These are phyloP conservation scores for Alternaria angustiovoidea DNA, from an alignment of 2,329 filamentous ascomycete species.

Conservation along the genomic window DNA sequence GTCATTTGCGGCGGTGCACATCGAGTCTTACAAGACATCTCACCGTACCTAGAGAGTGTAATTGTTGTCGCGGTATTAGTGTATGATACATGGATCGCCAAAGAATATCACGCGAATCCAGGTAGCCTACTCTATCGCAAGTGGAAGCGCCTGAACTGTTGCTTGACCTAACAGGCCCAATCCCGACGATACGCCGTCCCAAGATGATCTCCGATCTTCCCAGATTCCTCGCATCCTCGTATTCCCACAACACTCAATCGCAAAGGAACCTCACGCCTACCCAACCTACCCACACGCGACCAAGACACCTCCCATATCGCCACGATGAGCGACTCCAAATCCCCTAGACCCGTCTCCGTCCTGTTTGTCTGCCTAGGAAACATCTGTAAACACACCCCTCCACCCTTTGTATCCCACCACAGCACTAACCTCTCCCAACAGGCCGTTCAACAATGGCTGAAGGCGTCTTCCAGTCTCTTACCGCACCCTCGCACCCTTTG, in stretches of 20 bases:
- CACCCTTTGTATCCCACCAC: neutral
- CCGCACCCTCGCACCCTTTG: conserved; percentile 58
- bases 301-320: neutral
- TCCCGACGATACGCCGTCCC: conserved; percentile 5
- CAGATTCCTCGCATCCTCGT: neutral
- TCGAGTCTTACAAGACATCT: neutral
- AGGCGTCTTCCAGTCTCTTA: conserved; percentile 82
- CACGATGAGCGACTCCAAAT: conserved; percentile 14
- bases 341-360: conserved; percentile 66
- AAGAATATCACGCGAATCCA: too few relatives aligned
- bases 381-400: conserved; percentile 69
- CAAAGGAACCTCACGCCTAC: neutral
- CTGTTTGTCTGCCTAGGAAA: conserved; percentile 98
- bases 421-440: conserved; percentile 27
- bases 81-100: neutral
- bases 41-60: neutral
- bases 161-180: neutral
- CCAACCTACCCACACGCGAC: neutral
- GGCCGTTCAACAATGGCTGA: conserved; percentile 91
- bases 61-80: neutral
- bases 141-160: neutral
- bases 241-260: neutral
- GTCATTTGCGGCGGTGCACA: neutral
- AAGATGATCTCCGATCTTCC: conserved; percentile 7
- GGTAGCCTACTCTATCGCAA: neutral